phyloP scores from a whole-genome alignment of 164 flowering plant genomes.

The Stephania japonica region DNA sequence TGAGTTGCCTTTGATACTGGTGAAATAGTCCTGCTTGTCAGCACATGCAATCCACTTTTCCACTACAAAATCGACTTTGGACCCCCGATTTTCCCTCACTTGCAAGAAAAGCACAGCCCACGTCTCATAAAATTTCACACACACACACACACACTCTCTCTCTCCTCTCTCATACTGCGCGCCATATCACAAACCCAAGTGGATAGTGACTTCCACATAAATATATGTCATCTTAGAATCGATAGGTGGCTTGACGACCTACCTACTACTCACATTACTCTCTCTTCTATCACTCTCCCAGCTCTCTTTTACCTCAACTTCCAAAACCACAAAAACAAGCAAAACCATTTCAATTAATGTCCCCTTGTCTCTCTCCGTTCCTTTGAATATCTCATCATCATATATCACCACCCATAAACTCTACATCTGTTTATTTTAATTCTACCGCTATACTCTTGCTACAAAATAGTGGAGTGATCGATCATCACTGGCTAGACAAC shows the following conservation, averaged over 20 bases:
- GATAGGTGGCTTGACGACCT: constrained; percentile 6
- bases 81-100: constrained; percentile 62
- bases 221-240: neutral
- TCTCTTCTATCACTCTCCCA: neutral
- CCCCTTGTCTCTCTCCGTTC: neutral
- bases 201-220: constrained; percentile 10
- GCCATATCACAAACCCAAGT: constrained; percentile 13
- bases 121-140: constrained; percentile 25
- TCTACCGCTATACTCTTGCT: neutral
- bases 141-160: neutral
- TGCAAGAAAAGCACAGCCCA: constrained; percentile 73
- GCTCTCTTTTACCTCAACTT: neutral
- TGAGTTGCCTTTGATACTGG: constrained; percentile 59
- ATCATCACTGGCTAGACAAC: neutral
- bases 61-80: constrained; percentile 71
- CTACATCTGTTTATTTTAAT: neutral
- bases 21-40: constrained; percentile 58
- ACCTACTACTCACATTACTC: constrained; percentile 4
- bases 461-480: too few relatives aligned
- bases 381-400: constrained; percentile 1
- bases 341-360: neutral
- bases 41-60: constrained; percentile 94
- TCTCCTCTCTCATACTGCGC: constrained; percentile 11
- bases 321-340: neutral
- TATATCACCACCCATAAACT: neutral